Evolutionary conservation across 1,284 basidiomycete genomes (phyloP), one percentile per base, ranked within the genome.

Genomic region (Athelia sp.): DNA sequence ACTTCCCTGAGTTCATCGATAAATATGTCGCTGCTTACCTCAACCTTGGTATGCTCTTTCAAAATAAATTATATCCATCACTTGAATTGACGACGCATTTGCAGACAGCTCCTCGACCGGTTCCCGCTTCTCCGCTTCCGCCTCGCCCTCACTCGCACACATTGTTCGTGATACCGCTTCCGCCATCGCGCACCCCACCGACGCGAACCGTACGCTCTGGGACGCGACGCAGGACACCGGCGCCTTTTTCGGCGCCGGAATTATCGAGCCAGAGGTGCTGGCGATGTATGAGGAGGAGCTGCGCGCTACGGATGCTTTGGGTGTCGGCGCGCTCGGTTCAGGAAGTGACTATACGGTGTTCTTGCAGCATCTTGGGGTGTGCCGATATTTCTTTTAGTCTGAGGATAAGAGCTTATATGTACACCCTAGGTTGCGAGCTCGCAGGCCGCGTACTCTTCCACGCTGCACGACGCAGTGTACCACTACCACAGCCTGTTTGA

Each of bases 1-100:
- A 92, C 63, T 93, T 90, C 59, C 68, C 79, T 2, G 73, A 79
- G 17, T 91, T 83, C 79, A 77, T 92, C 47, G 66, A 71, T 50
- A 66, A 81, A 43, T 78, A 94, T 54, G 84, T 87, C 35, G 91
- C 91, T n/a, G 79, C 89, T 4, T 98, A 98, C 64, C 69, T 96
- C 54, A 98, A 98, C 63, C 73, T 90, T 22, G 89, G 86, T 77
- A 62, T 61, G 71, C 9, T 11, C 13, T 38, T 8, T n/a, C n/a
- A n/a, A n/a, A n/a, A n/a, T n/a, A n/a, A n/a, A n/a, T n/a, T n/a
- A n/a, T n/a, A n/a, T n/a, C n/a, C n/a, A n/a, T n/a, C n/a, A n/a
- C n/a, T n/a, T n/a, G 19, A 45, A 24, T 15, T 24, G 44, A 9
- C 44, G n/a, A n/a, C n/a, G n/a, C n/a, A n/a, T n/a, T n/a, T n/a